Evolutionary conservation across 768 basidiomycete genomes (phyloP), one percentile per base, ranked within the genome.

Genomic region (Punctularia strigosozonata): DNA sequence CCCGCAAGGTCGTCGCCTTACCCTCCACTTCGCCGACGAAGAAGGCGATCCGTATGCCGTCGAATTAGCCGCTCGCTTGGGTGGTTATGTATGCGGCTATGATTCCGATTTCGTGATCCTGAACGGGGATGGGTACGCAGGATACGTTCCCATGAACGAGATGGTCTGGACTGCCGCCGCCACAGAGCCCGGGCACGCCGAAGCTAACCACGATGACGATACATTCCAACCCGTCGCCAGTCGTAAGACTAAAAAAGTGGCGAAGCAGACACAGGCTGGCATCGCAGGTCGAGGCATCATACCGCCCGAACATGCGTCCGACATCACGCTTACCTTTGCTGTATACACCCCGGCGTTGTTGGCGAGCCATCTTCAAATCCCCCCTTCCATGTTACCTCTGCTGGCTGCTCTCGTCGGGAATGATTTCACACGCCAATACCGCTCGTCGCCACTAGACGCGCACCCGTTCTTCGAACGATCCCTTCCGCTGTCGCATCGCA

Each of bases 1-100:
- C n/a, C n/a, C n/a, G n/a, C n/a, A n/a, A n/a, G n/a, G n/a, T n/a
- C n/a, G n/a, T n/a, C n/a, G n/a, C n/a, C n/a, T n/a, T n/a, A n/a
- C 75, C 28, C 47, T 86, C 5, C 73, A 80, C 54, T 78, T 79
- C 44, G 84, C 85, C 5, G 84, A 88, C 47, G 78, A 78, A 56
- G 86, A 89, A 55, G 83, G 74, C 7, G 86, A 88, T 54, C 81
- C 83, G 3, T 86, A 75, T 48, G 77, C 80, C n/a, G 85, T 89
- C 5, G 85, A 85, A 47, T 65, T 90, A 6, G 87, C 87, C 7
- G 85, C 75, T 12, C 68, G 72, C 35, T 57, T 87, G 8, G 66
- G 70, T 6, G 87, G 73, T 24, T 89, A 80, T 46, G 83, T 90
- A 33, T 66, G 77, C 0, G 83, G 80, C 18, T 76, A 68, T 43